Conservation (phyloP, 2,329 filamentous ascomycete species). For the Microsporum audouinii region DNA sequence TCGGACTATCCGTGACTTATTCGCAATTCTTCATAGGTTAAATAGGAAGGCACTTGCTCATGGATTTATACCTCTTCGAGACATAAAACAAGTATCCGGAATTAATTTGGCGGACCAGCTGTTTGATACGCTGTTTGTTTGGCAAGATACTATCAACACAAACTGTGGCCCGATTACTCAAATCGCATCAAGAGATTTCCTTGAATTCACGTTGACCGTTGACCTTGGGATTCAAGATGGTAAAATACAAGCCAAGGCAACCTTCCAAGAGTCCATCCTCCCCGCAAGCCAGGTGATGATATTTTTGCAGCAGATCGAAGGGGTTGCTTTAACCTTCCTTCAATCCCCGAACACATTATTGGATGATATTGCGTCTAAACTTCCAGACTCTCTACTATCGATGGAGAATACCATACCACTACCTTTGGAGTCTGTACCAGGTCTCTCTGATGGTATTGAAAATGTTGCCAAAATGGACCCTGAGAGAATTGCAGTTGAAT, state of each 20-base stretch:
- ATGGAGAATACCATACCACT: conserved; percentile 37
- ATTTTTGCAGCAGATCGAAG: conserved; percentile 52
- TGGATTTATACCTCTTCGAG: conserved; percentile 50
- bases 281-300: conserved; percentile 44
- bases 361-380: conserved; percentile 19
- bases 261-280: conserved; percentile 45
- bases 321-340: conserved; percentile 38
- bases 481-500: conserved; percentile 50
- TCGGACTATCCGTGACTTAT: conserved; percentile 46
- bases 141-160: conserved; percentile 51
- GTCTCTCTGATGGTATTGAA: conserved; percentile 47
- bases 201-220: conserved; percentile 65
- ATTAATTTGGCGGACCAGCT: conserved; percentile 45
- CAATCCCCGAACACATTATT: conserved; percentile 26
- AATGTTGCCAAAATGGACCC: conserved; percentile 39
- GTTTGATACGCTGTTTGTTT: conserved; percentile 72
- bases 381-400: conserved; percentile 35
- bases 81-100: conserved; percentile 54
- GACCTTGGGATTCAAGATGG: conserved; percentile 57
- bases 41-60: conserved; percentile 58
- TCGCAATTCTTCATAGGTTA: conserved; percentile 51
- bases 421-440: conserved; percentile 27
- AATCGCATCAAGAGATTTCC: conserved; percentile 52
- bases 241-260: conserved; percentile 42
- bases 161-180: conserved; percentile 39